phyloP scores from a whole-genome alignment of 2,329 filamentous ascomycete species.

The Lasiodiplodia sp. region DNA sequence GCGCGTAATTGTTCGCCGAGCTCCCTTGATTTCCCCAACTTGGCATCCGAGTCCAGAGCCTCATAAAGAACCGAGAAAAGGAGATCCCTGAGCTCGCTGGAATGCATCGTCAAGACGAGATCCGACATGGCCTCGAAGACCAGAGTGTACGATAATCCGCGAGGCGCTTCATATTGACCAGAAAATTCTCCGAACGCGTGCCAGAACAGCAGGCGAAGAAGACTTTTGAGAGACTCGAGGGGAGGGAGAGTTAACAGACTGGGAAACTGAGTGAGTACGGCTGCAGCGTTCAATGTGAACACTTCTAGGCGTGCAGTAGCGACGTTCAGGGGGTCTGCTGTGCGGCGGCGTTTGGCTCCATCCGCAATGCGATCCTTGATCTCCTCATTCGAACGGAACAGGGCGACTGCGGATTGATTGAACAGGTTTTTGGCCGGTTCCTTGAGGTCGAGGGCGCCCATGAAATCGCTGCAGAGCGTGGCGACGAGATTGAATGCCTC shows the following conservation, averaged over 20 bases:
- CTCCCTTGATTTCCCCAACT: slow-evolving; percentile 11
- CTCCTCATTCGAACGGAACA: slow-evolving; percentile 27
- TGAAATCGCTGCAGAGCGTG: slow-evolving; percentile 29
- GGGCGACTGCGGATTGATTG: slow-evolving; percentile 17
- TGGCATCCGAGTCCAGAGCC: slow-evolving; percentile 19
- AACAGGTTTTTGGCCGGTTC: slow-evolving; percentile 29
- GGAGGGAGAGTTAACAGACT: slow-evolving; percentile 22
- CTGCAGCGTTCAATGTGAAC: slow-evolving; percentile 24
- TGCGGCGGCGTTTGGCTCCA: slow-evolving; percentile 21
- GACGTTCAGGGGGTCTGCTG: slow-evolving; percentile 9
- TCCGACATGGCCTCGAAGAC: slow-evolving; percentile 30
- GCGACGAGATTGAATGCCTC: slow-evolving; percentile 31
- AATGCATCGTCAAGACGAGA: slow-evolving; percentile 22
- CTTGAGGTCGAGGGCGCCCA: slow-evolving; percentile 26
- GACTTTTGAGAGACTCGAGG: slow-evolving; percentile 19
- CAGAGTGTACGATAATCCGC: slow-evolving; percentile 13
- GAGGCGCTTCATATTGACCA: slow-evolving; percentile 17
- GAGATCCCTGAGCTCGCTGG: slow-evolving; percentile 23
- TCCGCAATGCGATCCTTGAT: slow-evolving; percentile 25
- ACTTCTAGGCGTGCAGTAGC: slow-evolving; percentile 17
- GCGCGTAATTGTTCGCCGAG: slow-evolving; percentile 25
- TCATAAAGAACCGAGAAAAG: slow-evolving; percentile 24
- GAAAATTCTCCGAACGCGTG: slow-evolving; percentile 28
- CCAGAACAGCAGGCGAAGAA: slow-evolving; percentile 28
- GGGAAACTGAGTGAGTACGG: slow-evolving; percentile 25